These are phyloP conservation scores for Drechslerella coelobrocha DNA, from an alignment of 2,329 filamentous ascomycete species.

Conservation along the genomic window DNA sequence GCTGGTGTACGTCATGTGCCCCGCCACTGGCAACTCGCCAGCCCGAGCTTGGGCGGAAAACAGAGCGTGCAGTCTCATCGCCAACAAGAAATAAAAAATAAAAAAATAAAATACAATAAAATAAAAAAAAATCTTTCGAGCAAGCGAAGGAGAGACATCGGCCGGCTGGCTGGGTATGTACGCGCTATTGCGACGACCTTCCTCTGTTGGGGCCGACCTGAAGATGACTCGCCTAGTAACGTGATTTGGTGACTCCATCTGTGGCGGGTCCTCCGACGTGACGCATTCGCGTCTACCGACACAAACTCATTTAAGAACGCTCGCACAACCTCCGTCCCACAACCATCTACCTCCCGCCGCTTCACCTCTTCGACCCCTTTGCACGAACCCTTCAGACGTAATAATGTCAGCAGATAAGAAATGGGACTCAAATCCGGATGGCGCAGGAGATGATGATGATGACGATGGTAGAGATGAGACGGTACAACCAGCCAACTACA, in stretches of 20 bases:
- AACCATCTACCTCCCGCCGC: neutral
- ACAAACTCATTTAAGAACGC: constrained; percentile 17
- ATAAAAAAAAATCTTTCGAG: too few relatives aligned
- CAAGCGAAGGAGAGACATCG: too few relatives aligned
- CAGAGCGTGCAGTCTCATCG: neutral
- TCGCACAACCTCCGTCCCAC: constrained; percentile 12
- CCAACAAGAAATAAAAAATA: too few relatives aligned
- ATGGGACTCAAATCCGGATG: constrained; percentile 61
- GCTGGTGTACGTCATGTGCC: constrained; percentile 45
- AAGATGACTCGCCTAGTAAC: constrained; percentile 20
- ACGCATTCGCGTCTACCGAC: constrained; percentile 44
- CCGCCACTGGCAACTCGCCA: constrained; percentile 20
- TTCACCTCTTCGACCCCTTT: neutral
- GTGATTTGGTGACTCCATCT: constrained; percentile 46
- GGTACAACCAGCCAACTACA: too few relatives aligned
- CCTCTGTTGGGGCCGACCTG: neutral
- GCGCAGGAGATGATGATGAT: constrained; percentile 72
- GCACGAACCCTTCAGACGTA: neutral
- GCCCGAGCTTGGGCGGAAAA: neutral
- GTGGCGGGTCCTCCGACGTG: constrained; percentile 40
- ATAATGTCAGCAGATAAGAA: constrained; percentile 62
- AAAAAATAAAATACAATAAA: too few relatives aligned
- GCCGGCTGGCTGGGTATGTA: too few relatives aligned
- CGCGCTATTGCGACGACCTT: neutral
- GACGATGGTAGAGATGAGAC: constrained; percentile 73